Conservation (phyloP, 2,329 filamentous ascomycete species). For the Teratosphaeria nubilosa region DNA sequence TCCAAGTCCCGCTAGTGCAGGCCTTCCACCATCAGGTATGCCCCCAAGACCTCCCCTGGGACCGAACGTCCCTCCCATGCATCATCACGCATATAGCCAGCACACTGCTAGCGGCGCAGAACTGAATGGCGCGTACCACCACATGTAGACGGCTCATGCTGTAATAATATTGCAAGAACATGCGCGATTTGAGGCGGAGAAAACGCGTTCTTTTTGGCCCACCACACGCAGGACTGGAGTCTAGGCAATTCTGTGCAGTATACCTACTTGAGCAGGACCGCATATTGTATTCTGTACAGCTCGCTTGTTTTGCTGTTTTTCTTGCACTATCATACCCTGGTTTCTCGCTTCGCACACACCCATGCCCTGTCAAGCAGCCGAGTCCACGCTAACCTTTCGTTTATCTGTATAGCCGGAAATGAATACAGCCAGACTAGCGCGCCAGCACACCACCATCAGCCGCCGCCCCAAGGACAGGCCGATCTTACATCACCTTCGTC, state of each 20-base stretch:
- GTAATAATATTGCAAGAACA: constrained; percentile 10
- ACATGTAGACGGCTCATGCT: constrained; percentile 56
- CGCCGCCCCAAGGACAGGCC: constrained; percentile 45
- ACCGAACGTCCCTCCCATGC: constrained; percentile 40
- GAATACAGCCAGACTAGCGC: constrained; percentile 47
- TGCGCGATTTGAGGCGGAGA: not conserved
- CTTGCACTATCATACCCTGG: constrained; percentile 7
- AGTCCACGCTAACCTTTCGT: constrained; percentile 34
- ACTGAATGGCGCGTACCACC: constrained; percentile 96
- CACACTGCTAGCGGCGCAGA: constrained; percentile 57
- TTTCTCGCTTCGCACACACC: constrained; percentile 19
- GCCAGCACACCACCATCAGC: constrained; percentile 57
- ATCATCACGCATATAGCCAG: constrained; percentile 69
- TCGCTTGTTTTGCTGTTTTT: constrained; percentile 22
- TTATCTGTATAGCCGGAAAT: constrained; percentile 44
- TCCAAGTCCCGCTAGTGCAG: constrained; percentile 44
- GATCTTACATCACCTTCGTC: constrained; percentile 41
- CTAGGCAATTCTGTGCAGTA: constrained; percentile 12
- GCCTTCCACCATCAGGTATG: constrained; percentile 57
- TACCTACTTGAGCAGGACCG: constrained; percentile 11
- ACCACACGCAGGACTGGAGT: not conserved
- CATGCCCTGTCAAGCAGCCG: constrained; percentile 17
- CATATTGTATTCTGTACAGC: constrained; percentile 10
- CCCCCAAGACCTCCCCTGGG: constrained; percentile 46
- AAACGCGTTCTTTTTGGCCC: not conserved